A percentile compares a stretch with the other conserved stretches of the same genome.
phyloP scores from a whole-genome alignment of 1,139 yeast genomes.

The Pneumocystis murina region DNA sequence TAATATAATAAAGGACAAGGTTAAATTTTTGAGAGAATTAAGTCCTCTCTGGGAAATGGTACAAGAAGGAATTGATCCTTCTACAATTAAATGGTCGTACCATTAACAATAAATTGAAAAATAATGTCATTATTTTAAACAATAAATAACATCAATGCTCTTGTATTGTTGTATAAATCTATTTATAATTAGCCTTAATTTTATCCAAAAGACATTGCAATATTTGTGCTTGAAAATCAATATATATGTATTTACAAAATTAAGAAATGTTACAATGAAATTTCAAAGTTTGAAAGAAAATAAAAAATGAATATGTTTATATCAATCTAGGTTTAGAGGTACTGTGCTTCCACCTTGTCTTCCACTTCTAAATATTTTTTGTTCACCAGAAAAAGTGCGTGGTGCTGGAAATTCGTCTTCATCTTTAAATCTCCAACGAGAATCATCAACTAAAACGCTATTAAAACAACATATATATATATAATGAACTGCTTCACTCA shows the following conservation, averaged over 20 bases:
- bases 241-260: background rate
- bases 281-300: background rate
- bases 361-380: conserved; percentile 84
- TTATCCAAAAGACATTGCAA: background rate
- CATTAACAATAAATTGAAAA: conserved; percentile 33
- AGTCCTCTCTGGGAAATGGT: conserved; percentile 99
- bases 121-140: background rate
- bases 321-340: conserved; percentile 53
- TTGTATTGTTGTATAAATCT: background rate
- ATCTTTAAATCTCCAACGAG: conserved; percentile 58
- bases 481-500: conserved; percentile 2
- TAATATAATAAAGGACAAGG: conserved; percentile 76
- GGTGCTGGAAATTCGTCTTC: conserved; percentile 68
- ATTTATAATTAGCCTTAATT: background rate
- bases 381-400: conserved; percentile 51
- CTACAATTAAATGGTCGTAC: conserved; percentile 94
- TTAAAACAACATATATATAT: background rate
- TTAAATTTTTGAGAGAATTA: conserved; percentile 76
- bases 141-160: background rate
- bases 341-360: conserved; percentile 66
- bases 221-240: background rate
- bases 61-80: conserved; percentile 91
- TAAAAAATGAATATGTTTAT: conserved; percentile 14
- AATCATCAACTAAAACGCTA: conserved; percentile 44
- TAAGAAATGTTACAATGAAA: background rate